phyloP scores from a whole-genome alignment of 2,329 filamentous ascomycete species.

The Penicillium occitanis region DNA sequence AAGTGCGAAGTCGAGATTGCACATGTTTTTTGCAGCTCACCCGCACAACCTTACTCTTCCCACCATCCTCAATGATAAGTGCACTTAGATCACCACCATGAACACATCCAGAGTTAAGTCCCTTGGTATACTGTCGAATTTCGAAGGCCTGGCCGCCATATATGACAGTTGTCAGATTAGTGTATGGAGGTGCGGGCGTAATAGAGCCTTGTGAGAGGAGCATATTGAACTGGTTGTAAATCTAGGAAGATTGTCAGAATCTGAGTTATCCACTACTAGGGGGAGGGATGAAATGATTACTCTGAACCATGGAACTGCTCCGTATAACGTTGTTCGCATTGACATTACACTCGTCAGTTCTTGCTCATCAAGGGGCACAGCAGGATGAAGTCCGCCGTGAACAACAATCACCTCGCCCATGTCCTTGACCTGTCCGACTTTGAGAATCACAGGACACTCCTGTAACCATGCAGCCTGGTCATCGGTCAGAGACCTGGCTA shows the following conservation, averaged over 20 bases:
- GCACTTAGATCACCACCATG: constrained; percentile 73
- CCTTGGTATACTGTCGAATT: constrained; percentile 71
- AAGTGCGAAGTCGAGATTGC: constrained; percentile 17
- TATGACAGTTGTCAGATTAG: constrained; percentile 62
- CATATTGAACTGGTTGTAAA: constrained; percentile 51
- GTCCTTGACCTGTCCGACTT: constrained; percentile 61
- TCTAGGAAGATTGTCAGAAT: constrained; percentile 27
- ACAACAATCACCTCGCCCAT: constrained; percentile 71
- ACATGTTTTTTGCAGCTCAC: constrained; percentile 42
- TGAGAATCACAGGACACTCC: constrained; percentile 71
- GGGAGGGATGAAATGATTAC: constrained; percentile 28
- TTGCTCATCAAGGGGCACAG: constrained; percentile 66
- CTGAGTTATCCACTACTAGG: not conserved
- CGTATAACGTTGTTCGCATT: constrained; percentile 63
- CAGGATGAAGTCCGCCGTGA: constrained; percentile 82
- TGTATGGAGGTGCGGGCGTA: constrained; percentile 20
- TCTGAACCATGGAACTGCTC: constrained; percentile 66
- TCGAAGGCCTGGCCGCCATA: constrained; percentile 75
- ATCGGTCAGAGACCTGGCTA: constrained; percentile 56
- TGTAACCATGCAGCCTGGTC: constrained; percentile 69
- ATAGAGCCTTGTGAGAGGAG: not conserved
- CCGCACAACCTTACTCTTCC: constrained; percentile 43
- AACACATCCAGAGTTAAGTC: constrained; percentile 81
- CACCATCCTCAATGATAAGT: constrained; percentile 65
- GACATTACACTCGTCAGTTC: constrained; percentile 85